Evolutionary conservation across 768 basidiomycete genomes (phyloP).

Genomic region (Kwoniella mangroviensis): DNA sequence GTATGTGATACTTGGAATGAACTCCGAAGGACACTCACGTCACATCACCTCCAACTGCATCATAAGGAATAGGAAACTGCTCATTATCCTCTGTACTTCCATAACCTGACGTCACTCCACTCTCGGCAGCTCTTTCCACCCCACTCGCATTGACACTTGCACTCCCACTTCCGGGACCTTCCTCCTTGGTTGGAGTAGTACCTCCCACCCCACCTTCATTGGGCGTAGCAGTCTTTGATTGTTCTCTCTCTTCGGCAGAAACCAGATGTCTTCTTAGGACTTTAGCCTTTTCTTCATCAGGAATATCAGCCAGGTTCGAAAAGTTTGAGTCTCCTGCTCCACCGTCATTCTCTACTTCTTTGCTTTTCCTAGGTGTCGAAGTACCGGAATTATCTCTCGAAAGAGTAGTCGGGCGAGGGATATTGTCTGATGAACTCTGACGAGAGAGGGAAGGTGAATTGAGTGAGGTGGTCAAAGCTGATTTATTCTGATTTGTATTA

Average conservation of each 20-base stretch:
- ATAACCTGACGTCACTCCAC: conserved; percentile 14
- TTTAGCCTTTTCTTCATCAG: conserved; percentile 81
- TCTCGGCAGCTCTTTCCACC: conserved; percentile 8
- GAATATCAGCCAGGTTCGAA: conserved; percentile 58
- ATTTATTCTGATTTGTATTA: conserved; percentile 5
- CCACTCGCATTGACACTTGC: conserved; percentile 20
- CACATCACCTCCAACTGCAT: conserved; percentile 85
- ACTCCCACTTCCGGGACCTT: neutral
- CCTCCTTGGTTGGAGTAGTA: neutral
- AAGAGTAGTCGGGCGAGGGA: conserved; percentile 4
- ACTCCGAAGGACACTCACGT: conserved; percentile 74
- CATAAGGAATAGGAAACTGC: conserved; percentile 83
- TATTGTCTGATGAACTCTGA: neutral
- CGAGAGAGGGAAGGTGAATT: conserved; percentile 8
- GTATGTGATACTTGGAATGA: neutral
- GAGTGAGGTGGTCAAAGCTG: conserved; percentile 28
- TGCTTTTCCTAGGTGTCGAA: conserved; percentile 24
- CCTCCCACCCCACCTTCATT: conserved; percentile 36
- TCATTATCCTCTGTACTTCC: conserved; percentile 61
- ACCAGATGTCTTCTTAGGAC: conserved; percentile 81
- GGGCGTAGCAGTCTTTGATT: conserved; percentile 49
- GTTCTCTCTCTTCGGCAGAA: conserved; percentile 68
- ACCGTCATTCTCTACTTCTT: conserved; percentile 1
- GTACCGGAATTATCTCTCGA: conserved; percentile 16
- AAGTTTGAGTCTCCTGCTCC: conserved; percentile 36